phyloP scores from a whole-genome alignment of 2,329 filamentous ascomycete species.

The Phyllosticta paracitricarpa region DNA sequence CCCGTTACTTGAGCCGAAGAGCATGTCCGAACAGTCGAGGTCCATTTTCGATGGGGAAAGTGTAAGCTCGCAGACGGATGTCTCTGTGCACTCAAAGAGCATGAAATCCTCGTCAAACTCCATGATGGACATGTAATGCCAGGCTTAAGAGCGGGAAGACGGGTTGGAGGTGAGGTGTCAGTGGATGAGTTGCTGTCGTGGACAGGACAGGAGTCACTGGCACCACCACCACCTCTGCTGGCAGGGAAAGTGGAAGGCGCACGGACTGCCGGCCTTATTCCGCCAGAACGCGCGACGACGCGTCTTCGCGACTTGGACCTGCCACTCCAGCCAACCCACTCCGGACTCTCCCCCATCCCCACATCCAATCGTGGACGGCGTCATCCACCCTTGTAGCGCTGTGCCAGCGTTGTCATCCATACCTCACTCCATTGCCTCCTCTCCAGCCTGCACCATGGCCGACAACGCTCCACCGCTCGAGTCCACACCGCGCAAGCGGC shows the following conservation, averaged over 20 bases:
- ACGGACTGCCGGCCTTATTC: background rate
- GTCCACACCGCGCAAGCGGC: slow-evolving; percentile 22
- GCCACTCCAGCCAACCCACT: background rate
- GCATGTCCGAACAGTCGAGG: background rate
- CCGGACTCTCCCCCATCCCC: background rate
- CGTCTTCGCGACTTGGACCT: background rate
- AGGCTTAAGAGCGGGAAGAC: background rate
- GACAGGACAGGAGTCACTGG: background rate
- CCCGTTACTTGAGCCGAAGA: background rate
- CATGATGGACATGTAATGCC: background rate
- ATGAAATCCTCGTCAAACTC: slow-evolving; percentile 18
- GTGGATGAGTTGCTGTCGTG: background rate
- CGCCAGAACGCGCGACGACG: background rate
- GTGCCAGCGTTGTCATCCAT: background rate
- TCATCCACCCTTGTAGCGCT: background rate
- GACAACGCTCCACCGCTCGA: slow-evolving; percentile 12
- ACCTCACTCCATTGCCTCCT: background rate
- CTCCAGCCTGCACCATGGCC: slow-evolving; percentile 19
- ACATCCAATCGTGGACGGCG: background rate
- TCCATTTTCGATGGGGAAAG: background rate
- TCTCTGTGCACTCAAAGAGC: slow-evolving; percentile 17
- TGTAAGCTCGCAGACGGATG: background rate
- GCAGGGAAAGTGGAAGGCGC: background rate
- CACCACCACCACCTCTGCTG: too few species aligned
- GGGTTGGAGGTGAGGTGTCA: background rate